Evolutionary conservation across 2,329 filamentous ascomycete species (phyloP).

Genomic region (Pyricularia sp.): DNA sequence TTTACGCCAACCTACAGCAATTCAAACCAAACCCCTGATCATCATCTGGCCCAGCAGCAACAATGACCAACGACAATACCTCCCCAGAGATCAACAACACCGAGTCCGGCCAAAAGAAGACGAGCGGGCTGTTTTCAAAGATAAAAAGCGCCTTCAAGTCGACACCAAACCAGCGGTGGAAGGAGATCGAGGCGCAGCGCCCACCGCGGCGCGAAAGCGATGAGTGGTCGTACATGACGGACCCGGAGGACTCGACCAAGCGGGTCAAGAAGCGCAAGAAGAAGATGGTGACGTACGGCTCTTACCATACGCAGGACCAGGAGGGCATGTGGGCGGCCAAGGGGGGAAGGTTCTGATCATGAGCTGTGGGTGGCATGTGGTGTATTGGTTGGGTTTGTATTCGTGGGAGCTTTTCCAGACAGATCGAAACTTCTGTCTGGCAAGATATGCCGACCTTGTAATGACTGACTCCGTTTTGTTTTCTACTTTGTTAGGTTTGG

Average conservation of each 20-base stretch:
- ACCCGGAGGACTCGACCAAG: background rate
- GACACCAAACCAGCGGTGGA: background rate
- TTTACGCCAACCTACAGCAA: background rate
- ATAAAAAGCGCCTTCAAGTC: slow-evolving; percentile 1
- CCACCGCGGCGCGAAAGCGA: slow-evolving; percentile 3
- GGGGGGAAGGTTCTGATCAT: background rate
- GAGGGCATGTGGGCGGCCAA: background rate
- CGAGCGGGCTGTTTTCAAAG: background rate
- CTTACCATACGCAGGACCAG: background rate
- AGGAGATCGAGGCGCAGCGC: background rate
- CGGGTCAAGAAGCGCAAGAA: slow-evolving; percentile 5
- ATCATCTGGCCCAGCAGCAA: background rate
- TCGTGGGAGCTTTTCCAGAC: background rate
- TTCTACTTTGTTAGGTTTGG: no score
- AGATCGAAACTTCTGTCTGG: background rate
- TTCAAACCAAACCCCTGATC: background rate
- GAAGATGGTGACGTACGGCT: slow-evolving; percentile 3
- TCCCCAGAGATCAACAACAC: background rate
- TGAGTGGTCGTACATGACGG: slow-evolving; percentile 4
- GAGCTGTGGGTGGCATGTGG: background rate
- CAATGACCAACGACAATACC: background rate
- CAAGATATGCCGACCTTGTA: no score
- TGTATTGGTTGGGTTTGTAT: background rate
- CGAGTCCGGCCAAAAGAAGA: background rate
- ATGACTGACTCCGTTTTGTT: no score